These are phyloP conservation scores for Candida takata DNA, from an alignment of 805 yeast species.

Conservation along the genomic window DNA sequence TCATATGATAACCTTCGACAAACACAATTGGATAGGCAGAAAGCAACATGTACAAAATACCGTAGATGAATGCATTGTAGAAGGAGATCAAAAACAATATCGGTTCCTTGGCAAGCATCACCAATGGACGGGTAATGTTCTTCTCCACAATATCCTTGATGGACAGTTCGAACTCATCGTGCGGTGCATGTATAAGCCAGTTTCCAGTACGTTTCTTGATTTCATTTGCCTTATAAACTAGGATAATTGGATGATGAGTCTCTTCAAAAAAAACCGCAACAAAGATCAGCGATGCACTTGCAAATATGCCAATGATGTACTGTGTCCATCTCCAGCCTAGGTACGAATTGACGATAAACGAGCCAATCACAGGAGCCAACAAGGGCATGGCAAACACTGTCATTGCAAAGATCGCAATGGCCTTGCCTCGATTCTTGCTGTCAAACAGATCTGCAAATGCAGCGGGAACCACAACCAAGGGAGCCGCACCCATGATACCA, in stretches of 20 bases:
- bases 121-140: conserved; percentile 53
- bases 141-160: conserved; percentile 51
- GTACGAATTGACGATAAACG: conserved; percentile 50
- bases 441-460: conserved; percentile 77
- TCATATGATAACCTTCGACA: conserved; percentile 51
- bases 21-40: conserved; percentile 75
- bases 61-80: conserved; percentile 75
- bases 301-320: conserved; percentile 62
- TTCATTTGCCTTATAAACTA: conserved; percentile 53
- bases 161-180: conserved; percentile 53
- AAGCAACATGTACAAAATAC: conserved; percentile 65
- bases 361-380: conserved; percentile 74
- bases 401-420: conserved; percentile 63
- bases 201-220: conserved; percentile 65
- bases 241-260: conserved; percentile 64
- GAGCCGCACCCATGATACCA: conserved; percentile 79
- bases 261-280: conserved; percentile 39
- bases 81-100: conserved; percentile 60
- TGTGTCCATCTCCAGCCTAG: conserved; percentile 84
- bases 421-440: conserved; percentile 62
- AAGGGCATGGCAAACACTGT: conserved; percentile 77
- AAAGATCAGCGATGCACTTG: conserved; percentile 34
- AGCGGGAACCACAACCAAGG: conserved; percentile 82
- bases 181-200: conserved; percentile 79
- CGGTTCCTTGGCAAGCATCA: conserved; percentile 65